These are phyloP conservation scores for Mortierella sp. DNA, from an alignment of 371 early-diverging fungal genomes.

Conservation along the genomic window DNA sequence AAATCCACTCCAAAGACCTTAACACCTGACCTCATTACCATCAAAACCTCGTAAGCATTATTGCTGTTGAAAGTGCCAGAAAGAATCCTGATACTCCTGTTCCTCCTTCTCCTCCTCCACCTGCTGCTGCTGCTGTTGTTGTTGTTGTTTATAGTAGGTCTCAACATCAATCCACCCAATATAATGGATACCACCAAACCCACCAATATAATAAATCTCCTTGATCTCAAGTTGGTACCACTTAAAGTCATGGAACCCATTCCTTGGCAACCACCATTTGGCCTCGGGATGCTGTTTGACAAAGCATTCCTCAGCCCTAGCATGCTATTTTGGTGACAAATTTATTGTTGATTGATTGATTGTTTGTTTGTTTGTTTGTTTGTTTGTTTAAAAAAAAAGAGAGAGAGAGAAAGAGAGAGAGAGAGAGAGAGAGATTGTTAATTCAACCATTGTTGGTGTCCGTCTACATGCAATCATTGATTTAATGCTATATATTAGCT, in stretches of 20 bases:
- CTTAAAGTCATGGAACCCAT: constrained; percentile 64
- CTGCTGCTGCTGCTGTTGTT: not conserved
- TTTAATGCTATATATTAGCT: not conserved
- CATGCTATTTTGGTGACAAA: constrained; percentile 23
- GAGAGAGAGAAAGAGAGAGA: not conserved
- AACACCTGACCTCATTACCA: no score
- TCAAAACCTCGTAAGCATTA: not conserved
- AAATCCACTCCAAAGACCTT: no score
- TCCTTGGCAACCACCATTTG: constrained; percentile 54
- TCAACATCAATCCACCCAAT: constrained; percentile 53
- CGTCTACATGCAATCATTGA: not conserved
- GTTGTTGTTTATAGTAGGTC: constrained; percentile 24
- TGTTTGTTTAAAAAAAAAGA: not conserved
- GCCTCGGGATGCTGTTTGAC: constrained; percentile 63
- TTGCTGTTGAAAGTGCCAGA: not conserved
- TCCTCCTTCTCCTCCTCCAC: not conserved
- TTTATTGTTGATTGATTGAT: no score
- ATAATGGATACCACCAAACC: constrained; percentile 63
- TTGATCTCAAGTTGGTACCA: constrained; percentile 65
- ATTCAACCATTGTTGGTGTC: not conserved
- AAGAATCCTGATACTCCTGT: not conserved
- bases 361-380: no score
- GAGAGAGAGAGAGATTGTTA: not conserved
- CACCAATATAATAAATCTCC: constrained; percentile 67
- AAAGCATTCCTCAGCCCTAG: constrained; percentile 57